Conservation (phyloP, 805 yeast species). For the Lipomyces spencermartinsiae region DNA sequence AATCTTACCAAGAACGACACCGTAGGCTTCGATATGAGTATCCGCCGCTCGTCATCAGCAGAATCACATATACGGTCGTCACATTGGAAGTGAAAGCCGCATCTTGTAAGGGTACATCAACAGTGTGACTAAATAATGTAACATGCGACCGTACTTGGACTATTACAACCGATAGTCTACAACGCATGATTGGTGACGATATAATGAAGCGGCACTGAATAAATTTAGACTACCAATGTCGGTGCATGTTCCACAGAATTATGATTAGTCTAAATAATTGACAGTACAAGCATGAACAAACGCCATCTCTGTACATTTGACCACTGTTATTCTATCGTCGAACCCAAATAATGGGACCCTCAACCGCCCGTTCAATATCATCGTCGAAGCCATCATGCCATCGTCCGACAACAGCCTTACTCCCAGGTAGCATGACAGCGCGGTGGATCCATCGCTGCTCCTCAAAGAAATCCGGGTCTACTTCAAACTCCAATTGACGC, state of each 20-base stretch:
- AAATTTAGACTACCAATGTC: too few relatives aligned
- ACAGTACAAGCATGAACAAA: neutral
- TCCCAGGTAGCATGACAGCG: conserved; percentile 34
- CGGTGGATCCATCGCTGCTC: conserved; percentile 38
- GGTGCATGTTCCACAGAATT: too few relatives aligned
- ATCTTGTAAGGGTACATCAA: conserved; percentile 64
- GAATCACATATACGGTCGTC: conserved; percentile 65
- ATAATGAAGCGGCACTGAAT: too few relatives aligned
- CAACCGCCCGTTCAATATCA: conserved; percentile 32
- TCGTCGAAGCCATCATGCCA: conserved; percentile 39
- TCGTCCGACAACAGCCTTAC: conserved; percentile 37
- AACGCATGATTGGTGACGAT: too few relatives aligned
- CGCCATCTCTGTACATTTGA: neutral
- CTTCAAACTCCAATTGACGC: conserved; percentile 36
- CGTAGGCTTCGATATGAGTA: conserved; percentile 24
- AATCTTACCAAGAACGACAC: conserved; percentile 61
- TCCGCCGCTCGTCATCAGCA: conserved; percentile 33
- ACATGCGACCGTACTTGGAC: too few relatives aligned
- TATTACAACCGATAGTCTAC: too few relatives aligned
- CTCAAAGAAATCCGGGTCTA: conserved; percentile 29
- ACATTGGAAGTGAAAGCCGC: conserved; percentile 66
- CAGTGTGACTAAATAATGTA: conserved; percentile 74
- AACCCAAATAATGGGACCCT: conserved; percentile 36
- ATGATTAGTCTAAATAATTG: neutral
- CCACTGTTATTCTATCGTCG: conserved; percentile 16